phyloP scores from a whole-genome alignment of 371 early-diverging fungal genomes.

The Funneliformis caledonium region DNA sequence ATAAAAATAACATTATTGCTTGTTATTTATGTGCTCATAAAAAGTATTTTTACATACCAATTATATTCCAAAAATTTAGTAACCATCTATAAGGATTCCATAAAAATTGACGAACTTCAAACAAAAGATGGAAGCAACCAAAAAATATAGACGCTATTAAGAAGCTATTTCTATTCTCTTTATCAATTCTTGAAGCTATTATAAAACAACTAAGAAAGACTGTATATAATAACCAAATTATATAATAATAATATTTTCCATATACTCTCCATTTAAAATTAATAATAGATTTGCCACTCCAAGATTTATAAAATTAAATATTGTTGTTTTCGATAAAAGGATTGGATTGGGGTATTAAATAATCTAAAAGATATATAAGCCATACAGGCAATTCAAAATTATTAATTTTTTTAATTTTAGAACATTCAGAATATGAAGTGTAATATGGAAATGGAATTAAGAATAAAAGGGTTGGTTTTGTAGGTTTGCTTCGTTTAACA shows the following conservation, averaged over 20 bases:
- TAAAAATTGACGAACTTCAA: constrained; percentile 15
- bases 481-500: no score
- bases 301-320: constrained; percentile 3
- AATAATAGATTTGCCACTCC: constrained; percentile 16
- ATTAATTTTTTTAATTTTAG: no score
- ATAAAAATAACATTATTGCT: no score
- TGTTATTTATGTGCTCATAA: no score
- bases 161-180: neutral
- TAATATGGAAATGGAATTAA: no score
- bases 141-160: neutral
- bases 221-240: neutral
- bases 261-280: constrained; percentile 26
- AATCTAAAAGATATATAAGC: no score
- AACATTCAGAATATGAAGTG: no score
- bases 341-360: neutral
- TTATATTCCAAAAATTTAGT: constrained; percentile 2
- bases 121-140: neutral
- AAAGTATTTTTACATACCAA: constrained; percentile 9
- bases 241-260: constrained; percentile 8
- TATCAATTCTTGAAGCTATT: neutral
- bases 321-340: neutral
- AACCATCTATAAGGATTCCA: constrained; percentile 4
- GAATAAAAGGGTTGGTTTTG: no score
- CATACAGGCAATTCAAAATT: no score
- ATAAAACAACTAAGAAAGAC: neutral